A percentile compares a stretch with the other conserved stretches of the same genome.
phyloP scores from a whole-genome alignment of 768 basidiomycete species.

The Austroboletus festivus region DNA sequence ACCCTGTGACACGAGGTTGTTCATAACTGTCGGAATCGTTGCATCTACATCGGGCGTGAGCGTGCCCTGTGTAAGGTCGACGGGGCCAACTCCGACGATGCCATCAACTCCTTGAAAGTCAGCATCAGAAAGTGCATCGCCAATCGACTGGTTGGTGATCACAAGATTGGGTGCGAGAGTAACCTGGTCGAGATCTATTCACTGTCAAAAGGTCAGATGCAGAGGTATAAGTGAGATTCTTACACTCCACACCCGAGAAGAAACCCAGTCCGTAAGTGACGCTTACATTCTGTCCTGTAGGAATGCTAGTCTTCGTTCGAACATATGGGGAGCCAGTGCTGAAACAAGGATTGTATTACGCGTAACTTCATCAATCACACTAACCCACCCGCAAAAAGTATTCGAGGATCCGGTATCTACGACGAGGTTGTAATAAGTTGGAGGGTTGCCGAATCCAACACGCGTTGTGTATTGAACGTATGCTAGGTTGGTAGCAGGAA shows the following conservation, averaged over 20 bases:
- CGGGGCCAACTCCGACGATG: constrained; percentile 28
- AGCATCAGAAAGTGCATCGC: no score
- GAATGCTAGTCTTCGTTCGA: constrained; percentile 20
- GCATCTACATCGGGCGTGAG: constrained; percentile 1
- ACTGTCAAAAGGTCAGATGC: background rate
- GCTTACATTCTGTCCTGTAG: constrained; percentile 20
- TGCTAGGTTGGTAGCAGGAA: constrained; percentile 14
- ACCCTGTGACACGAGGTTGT: constrained; percentile 23
- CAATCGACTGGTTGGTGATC: constrained; percentile 29
- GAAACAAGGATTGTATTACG: background rate
- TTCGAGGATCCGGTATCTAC: constrained; percentile 34
- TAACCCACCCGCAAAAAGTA: constrained; percentile 24
- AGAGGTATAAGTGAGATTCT: background rate
- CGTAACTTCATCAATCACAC: background rate
- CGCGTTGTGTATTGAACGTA: constrained; percentile 19
- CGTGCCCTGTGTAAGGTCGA: constrained; percentile 14
- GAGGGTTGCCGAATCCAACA: constrained; percentile 27
- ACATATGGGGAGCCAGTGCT: constrained; percentile 22
- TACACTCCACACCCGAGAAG: constrained; percentile 37
- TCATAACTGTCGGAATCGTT: constrained; percentile 23
- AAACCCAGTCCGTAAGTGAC: constrained; percentile 8
- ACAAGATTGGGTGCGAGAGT: constrained; percentile 23
- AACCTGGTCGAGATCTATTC: constrained; percentile 25
- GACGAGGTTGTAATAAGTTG: constrained; percentile 28
- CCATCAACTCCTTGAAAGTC: constrained; percentile 25